Evolutionary conservation across 2,329 filamentous ascomycete genomes (phyloP).

Genomic region (Colletotrichum sp.): DNA sequence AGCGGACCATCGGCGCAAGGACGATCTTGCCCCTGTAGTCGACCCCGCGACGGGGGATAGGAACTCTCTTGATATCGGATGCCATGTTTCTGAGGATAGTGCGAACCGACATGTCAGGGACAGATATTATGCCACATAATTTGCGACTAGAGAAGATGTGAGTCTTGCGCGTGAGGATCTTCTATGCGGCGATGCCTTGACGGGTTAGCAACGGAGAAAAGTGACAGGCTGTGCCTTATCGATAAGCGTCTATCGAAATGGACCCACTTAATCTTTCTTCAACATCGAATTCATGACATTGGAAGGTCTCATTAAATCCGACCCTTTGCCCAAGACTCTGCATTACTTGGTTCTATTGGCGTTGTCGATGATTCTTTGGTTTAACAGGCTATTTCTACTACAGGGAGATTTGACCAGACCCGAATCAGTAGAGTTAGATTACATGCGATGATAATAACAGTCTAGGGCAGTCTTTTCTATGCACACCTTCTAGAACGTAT

Average conservation of each 20-base stretch:
- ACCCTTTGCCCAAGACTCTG: not conserved
- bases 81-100: conserved; percentile 60
- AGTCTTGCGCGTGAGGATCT: not conserved
- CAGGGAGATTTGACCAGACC: not conserved
- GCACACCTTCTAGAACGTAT: not conserved
- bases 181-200: conserved; percentile 16
- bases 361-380: not conserved
- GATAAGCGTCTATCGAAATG: conserved; percentile 3
- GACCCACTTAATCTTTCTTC: not conserved
- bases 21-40: conserved; percentile 95
- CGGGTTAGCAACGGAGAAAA: conserved; percentile 15
- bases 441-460: not conserved
- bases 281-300: not conserved
- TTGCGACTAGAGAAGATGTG: not conserved
- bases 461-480: not conserved
- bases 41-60: conserved; percentile 86
- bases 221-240: conserved; percentile 3
- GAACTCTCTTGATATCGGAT: conserved; percentile 68
- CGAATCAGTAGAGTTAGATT: not conserved
- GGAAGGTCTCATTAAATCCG: not conserved
- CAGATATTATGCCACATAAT: not conserved
- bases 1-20: conserved; percentile 96
- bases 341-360: not conserved
- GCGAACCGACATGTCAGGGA: conserved; percentile 10
- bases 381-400: not conserved